These are phyloP conservation scores for Aleurites moluccanus DNA, from an alignment of 441 rosid species.

Conservation along the genomic window DNA sequence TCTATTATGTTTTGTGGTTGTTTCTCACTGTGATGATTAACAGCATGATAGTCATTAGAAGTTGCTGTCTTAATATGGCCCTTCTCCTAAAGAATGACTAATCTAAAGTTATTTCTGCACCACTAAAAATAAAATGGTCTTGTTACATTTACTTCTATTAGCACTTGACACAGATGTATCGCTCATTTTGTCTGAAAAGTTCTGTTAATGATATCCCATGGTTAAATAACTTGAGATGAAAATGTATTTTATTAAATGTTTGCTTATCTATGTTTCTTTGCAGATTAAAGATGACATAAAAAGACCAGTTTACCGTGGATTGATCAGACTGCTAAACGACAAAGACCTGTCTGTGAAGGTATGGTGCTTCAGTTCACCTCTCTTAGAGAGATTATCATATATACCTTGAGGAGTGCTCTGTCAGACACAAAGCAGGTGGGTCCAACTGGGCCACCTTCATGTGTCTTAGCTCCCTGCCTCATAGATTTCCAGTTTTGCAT, in stretches of 20 bases:
- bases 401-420: background rate
- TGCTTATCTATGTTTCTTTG: constrained; percentile 33
- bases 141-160: background rate
- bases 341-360: constrained; percentile 92
- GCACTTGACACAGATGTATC: background rate
- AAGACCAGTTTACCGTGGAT: constrained; percentile 85
- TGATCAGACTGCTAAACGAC: constrained; percentile 79
- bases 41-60: background rate
- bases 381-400: constrained; percentile 1
- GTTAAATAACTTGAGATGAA: background rate
- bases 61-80: constrained; percentile 3
- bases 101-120: background rate
- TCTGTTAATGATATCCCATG: background rate
- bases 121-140: background rate
- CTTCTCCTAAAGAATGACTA: background rate
- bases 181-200: background rate
- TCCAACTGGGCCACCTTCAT: background rate
- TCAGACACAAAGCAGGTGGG: background rate
- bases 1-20: background rate
- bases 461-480: constrained; percentile 11
- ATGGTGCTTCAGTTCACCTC: constrained; percentile 30
- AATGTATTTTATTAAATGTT: background rate
- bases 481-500: constrained; percentile 8
- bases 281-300: constrained; percentile 94
- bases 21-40: background rate